These are phyloP conservation scores for Rhododendron ferrugineum DNA, from an alignment of 148 eudicot genomes.

Conservation along the genomic window DNA sequence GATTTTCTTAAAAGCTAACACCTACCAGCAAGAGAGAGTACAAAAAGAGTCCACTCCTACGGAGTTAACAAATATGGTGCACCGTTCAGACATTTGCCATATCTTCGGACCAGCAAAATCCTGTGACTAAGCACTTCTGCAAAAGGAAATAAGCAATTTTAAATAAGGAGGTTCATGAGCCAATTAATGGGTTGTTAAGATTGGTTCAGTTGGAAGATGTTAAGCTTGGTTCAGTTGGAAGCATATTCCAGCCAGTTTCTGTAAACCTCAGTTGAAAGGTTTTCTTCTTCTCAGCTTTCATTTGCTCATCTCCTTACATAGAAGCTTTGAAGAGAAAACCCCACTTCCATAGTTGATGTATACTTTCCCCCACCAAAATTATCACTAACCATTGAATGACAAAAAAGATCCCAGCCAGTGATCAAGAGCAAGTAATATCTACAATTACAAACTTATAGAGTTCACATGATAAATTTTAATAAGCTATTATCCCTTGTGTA, in stretches of 20 bases:
- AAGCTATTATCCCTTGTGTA: neutral
- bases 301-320: conserved; percentile 13
- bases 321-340: conserved; percentile 16
- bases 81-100: conserved; percentile 27
- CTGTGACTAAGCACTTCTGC: conserved; percentile 40
- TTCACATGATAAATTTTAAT: neutral
- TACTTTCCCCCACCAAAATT: conserved; percentile 12
- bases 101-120: conserved; percentile 31
- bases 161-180: conserved; percentile 14
- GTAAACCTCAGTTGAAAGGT: conserved; percentile 9
- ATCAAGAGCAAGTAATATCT: neutral
- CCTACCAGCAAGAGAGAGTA: conserved; percentile 18
- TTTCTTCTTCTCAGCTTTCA: conserved; percentile 13
- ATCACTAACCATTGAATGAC: conserved; percentile 5
- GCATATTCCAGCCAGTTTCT: conserved; percentile 18
- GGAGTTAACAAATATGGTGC: conserved; percentile 16
- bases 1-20: conserved; percentile 12
- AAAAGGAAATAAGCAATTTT: conserved; percentile 36
- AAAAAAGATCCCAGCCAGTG: neutral
- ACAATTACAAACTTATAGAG: neutral
- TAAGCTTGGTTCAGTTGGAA: conserved; percentile 9
- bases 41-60: conserved; percentile 17
- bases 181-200: conserved; percentile 1
- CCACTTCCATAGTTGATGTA: neutral
- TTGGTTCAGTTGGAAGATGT: conserved; percentile 8